Conservation (phyloP, 2,329 filamentous ascomycete species). For the Beauveria scarabaeidicola region DNA sequence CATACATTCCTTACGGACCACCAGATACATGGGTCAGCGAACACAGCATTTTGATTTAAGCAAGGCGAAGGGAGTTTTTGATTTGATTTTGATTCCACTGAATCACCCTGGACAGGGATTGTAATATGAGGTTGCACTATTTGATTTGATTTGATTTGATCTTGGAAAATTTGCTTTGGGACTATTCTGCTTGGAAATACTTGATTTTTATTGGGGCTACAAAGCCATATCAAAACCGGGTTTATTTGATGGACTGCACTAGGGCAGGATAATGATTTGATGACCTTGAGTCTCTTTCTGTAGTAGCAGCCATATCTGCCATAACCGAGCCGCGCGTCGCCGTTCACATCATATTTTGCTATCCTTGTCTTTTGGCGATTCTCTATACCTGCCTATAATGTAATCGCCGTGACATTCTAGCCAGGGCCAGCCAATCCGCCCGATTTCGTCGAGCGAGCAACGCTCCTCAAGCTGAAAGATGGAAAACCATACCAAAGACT, state of each 20-base stretch:
- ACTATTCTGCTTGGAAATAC: background rate
- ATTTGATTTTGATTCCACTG: conserved; percentile 7
- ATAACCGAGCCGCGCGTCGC: conserved; percentile 4
- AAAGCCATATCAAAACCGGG: conserved; percentile 4
- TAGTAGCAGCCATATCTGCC: conserved; percentile 8
- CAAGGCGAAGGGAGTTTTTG: conserved; percentile 10
- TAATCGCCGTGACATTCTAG: background rate
- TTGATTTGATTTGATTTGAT: background rate
- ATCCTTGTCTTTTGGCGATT: background rate
- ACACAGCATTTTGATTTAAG: conserved; percentile 9
- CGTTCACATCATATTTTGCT: background rate
- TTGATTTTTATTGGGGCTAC: conserved; percentile 5
- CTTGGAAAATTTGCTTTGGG: conserved; percentile 1
- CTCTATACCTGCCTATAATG: background rate
- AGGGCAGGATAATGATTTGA: conserved; percentile 1
- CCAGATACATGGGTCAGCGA: conserved; percentile 17
- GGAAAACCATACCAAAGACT: background rate
- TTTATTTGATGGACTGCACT: conserved; percentile 5
- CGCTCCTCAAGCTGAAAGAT: background rate
- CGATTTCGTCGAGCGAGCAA: background rate
- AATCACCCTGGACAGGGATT: conserved; percentile 2
- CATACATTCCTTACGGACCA: conserved; percentile 38
- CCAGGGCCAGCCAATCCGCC: background rate
- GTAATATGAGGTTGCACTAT: background rate
- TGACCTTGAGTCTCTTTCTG: background rate